Percentiles rank a stretch among this genome's conserved stretches.
phyloP scores from a whole-genome alignment of 345 rosid species.

The Citrus sinensis region DNA sequence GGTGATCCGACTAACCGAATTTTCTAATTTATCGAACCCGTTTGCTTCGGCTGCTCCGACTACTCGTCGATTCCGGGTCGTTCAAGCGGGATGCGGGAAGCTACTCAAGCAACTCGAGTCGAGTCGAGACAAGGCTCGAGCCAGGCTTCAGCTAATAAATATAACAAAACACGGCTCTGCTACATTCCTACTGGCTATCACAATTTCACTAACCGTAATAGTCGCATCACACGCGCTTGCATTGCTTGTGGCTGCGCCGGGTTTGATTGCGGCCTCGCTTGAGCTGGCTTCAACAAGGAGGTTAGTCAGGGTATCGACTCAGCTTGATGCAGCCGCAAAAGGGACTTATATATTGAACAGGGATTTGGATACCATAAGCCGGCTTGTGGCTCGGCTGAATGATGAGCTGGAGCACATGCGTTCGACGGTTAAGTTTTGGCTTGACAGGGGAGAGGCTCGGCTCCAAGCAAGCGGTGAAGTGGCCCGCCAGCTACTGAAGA shows the following conservation, averaged over 20 bases:
- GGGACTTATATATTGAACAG: constrained; percentile 71
- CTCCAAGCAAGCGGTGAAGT: constrained; percentile 45
- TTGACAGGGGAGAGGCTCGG: constrained; percentile 42
- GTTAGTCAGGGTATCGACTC: constrained; percentile 37
- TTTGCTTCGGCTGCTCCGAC: constrained; percentile 28
- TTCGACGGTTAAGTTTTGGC: constrained; percentile 51
- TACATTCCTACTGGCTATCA: constrained; percentile 49
- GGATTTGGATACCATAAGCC: constrained; percentile 69
- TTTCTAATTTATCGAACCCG: constrained; percentile 30
- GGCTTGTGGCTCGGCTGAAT: constrained; percentile 51
- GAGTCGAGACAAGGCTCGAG: constrained; percentile 41
- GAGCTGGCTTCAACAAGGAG: constrained; percentile 34
- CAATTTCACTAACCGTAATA: constrained; percentile 55
- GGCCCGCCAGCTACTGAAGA: constrained; percentile 41
- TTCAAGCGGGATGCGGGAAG: constrained; percentile 35
- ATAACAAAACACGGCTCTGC: constrained; percentile 55
- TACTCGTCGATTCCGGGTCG: constrained; percentile 27
- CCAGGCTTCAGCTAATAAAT: constrained; percentile 35
- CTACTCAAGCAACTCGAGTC: constrained; percentile 54
- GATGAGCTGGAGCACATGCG: constrained; percentile 64
- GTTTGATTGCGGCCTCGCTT: constrained; percentile 33
- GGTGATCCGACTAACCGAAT: constrained; percentile 22
- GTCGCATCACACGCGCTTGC: constrained; percentile 72
- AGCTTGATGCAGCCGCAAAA: constrained; percentile 70
- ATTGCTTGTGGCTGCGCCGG: constrained; percentile 58